phyloP scores from a whole-genome alignment of 2,329 filamentous ascomycete species.

The Verticillium nubilum region DNA sequence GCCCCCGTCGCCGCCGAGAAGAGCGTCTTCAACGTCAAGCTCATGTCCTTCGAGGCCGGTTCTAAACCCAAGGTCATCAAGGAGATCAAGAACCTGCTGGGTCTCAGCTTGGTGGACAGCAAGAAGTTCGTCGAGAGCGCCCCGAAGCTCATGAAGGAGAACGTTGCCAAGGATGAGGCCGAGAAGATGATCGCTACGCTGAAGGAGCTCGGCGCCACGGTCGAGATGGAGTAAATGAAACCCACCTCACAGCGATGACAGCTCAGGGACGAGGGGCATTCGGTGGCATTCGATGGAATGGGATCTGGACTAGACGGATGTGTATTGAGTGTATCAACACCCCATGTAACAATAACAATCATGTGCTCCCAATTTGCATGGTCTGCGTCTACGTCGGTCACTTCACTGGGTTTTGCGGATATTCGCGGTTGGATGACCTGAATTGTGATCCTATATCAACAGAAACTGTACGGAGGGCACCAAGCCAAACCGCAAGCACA shows the following conservation, averaged over 20 bases:
- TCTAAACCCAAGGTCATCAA: constrained; percentile 99
- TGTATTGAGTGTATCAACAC: constrained; percentile 21
- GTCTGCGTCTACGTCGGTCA: background rate
- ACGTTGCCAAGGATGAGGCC: constrained; percentile 95
- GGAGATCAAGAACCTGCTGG: constrained; percentile 95
- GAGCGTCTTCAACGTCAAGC: constrained; percentile 94
- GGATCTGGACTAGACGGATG: background rate
- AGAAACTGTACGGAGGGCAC: background rate
- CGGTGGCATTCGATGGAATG: background rate
- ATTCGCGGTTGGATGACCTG: background rate
- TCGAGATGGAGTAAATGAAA: constrained; percentile 73
- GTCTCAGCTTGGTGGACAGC: constrained; percentile 93
- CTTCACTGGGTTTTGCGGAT: background rate
- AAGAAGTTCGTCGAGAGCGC: constrained; percentile 99
- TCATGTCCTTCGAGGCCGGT: constrained; percentile 79
- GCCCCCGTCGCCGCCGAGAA: constrained; percentile 89
- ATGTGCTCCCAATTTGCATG: background rate
- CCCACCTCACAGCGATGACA: background rate
- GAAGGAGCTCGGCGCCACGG: constrained; percentile 88
- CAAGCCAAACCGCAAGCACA: background rate
- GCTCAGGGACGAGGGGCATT: background rate
- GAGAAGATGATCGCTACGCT: constrained; percentile 96
- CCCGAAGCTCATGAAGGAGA: constrained; percentile 98
- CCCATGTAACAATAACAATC: constrained; percentile 24
- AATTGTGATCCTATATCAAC: background rate